These are phyloP conservation scores for Aspergillus pseudotamarii DNA, from an alignment of 2,329 filamentous ascomycete species.

Conservation along the genomic window DNA sequence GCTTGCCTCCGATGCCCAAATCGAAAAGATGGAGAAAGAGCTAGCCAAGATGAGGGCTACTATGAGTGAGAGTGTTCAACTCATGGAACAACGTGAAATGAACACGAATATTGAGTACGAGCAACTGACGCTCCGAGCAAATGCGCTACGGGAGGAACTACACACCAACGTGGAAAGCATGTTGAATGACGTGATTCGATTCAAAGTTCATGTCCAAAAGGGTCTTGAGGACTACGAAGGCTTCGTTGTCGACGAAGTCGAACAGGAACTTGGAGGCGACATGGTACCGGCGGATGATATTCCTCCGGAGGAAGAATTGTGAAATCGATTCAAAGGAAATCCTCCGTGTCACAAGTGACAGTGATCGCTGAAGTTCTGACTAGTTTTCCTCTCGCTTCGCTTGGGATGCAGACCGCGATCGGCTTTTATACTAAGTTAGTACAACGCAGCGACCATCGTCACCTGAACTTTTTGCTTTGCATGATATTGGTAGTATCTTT, in stretches of 20 bases:
- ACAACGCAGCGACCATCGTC: background rate
- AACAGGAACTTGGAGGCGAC: conserved; percentile 74
- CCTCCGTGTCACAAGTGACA: conserved; percentile 12
- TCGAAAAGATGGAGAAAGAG: conserved; percentile 99
- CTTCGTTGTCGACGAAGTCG: conserved; percentile 91
- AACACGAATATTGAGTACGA: conserved; percentile 96
- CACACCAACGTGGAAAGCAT: conserved; percentile 96
- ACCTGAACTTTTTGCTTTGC: background rate
- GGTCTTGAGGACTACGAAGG: conserved; percentile 90
- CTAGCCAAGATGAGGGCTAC: conserved; percentile 87
- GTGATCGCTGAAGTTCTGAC: background rate
- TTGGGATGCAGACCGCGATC: background rate
- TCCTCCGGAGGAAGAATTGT: conserved; percentile 15
- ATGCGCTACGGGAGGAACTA: conserved; percentile 88
- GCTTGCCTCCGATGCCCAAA: conserved; percentile 85
- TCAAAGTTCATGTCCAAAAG: conserved; percentile 96
- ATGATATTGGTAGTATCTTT: conserved; percentile 2
- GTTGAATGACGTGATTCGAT: conserved; percentile 95
- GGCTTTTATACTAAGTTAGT: background rate
- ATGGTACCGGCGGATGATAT: conserved; percentile 43
- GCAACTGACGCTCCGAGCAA: conserved; percentile 82
- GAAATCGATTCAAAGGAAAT: conserved; percentile 5
- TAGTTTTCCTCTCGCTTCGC: background rate
- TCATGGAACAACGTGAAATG: conserved; percentile 94
- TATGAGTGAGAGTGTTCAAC: conserved; percentile 80